These are phyloP conservation scores for Neopestalotiopsis clavispora DNA, from an alignment of 2,329 filamentous ascomycete genomes.

Conservation along the genomic window DNA sequence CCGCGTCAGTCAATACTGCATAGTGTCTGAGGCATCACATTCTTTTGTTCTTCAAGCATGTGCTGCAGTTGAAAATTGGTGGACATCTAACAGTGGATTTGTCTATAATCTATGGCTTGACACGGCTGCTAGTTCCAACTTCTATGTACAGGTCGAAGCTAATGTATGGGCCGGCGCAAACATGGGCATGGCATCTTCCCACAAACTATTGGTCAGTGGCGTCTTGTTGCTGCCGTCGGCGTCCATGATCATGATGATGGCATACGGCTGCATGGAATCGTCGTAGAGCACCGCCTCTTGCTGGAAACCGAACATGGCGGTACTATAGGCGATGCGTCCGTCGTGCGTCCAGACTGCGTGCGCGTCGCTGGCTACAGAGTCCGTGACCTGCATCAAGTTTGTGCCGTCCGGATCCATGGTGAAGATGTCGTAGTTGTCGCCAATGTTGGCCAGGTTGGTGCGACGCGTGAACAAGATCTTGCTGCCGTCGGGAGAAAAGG, in stretches of 20 bases:
- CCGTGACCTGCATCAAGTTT: not conserved
- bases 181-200: conserved; percentile 11
- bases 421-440: conserved; percentile 6
- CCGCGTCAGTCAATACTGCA: no score
- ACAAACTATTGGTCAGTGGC: conserved; percentile 1
- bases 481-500: not conserved
- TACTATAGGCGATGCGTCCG: not conserved
- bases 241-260: not conserved
- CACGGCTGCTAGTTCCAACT: not conserved
- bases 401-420: not conserved
- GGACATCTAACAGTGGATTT: no score
- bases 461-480: conserved; percentile 5
- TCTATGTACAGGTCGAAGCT: not conserved
- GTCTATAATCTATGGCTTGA: not conserved
- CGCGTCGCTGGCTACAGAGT: not conserved
- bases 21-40: no score
- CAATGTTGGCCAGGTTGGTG: not conserved
- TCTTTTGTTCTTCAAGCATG: no score
- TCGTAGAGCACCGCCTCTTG: not conserved
- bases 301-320: conserved; percentile 7
- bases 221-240: conserved; percentile 3
- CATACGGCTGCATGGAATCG: not conserved
- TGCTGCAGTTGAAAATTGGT: no score
- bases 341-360: conserved; percentile 11
- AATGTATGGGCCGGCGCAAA: not conserved